Conservation (phyloP, 176 grass and related monocot species). For the Rhynchospora breviuscula region DNA sequence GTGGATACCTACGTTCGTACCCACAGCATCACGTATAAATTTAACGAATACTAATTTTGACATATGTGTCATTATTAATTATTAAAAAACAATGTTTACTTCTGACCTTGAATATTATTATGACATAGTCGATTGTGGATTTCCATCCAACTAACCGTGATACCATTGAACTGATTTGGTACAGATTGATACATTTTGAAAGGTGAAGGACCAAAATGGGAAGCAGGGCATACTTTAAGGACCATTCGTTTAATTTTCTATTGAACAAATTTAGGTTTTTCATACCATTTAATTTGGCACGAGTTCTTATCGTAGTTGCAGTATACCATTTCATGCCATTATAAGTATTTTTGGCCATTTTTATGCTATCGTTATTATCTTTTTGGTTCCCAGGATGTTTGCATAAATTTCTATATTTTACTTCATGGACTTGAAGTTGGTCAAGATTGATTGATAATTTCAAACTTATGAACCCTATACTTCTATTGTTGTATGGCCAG, state of each 20-base stretch:
- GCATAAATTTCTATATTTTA: neutral
- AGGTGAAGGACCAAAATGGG: neutral
- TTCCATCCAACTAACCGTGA: neutral
- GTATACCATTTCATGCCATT: neutral
- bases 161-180: neutral
- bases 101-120: neutral
- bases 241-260: neutral
- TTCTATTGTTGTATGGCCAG: slow-evolving; percentile 27
- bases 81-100: neutral
- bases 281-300: neutral
- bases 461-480: neutral
- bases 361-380: neutral
- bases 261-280: neutral
- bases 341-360: neutral
- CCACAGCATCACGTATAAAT: no score
- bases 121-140: neutral
- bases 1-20: no score
- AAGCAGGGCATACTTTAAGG: neutral
- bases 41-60: no score
- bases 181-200: neutral
- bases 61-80: no score
- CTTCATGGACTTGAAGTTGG: neutral
- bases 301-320: neutral
- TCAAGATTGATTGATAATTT: neutral
- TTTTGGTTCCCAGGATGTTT: neutral